Conservation (phyloP, 139 green algal genomes). For the Pleodorina starrii region DNA sequence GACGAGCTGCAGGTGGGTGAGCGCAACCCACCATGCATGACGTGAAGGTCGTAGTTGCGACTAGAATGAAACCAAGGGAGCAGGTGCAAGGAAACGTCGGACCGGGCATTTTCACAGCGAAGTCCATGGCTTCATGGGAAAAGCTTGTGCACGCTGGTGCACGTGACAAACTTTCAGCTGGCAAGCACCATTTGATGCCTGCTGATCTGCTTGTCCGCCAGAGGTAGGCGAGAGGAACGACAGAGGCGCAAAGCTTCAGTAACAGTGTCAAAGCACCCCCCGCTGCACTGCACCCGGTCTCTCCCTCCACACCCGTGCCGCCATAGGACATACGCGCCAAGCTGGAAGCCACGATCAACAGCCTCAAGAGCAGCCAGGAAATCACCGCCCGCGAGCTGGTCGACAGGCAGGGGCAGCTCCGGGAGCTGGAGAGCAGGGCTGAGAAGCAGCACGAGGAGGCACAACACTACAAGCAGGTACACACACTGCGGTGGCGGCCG, state of each 20-base stretch:
- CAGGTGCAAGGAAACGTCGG: too few species aligned
- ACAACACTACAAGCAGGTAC: conserved; percentile 42
- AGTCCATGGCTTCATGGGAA: too few species aligned
- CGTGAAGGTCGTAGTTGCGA: too few species aligned
- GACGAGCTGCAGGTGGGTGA: conserved; percentile 27
- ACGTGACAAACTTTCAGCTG: neutral
- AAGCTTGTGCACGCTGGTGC: neutral
- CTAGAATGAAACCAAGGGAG: too few species aligned
- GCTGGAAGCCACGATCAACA: conserved; percentile 21
- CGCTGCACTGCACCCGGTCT: too few species aligned
- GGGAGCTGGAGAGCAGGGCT: conserved; percentile 9
- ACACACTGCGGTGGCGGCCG: neutral
- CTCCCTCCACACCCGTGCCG: too few species aligned
- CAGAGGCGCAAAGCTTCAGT: too few species aligned
- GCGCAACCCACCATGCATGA: too few species aligned
- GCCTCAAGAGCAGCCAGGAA: conserved; percentile 34
- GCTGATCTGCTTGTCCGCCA: too few species aligned
- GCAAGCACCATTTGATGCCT: neutral
- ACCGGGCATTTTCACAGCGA: too few species aligned
- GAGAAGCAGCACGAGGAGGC: conserved; percentile 45
- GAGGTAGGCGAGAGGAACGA: too few species aligned
- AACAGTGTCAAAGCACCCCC: too few species aligned
- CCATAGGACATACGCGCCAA: conserved; percentile 19
- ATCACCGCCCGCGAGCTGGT: conserved; percentile 31
- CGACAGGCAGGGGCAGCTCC: conserved; percentile 6